Base-by-base conservation (phyloP, 75 land plant species). In the Isoetes taiwanensis region DNA sequence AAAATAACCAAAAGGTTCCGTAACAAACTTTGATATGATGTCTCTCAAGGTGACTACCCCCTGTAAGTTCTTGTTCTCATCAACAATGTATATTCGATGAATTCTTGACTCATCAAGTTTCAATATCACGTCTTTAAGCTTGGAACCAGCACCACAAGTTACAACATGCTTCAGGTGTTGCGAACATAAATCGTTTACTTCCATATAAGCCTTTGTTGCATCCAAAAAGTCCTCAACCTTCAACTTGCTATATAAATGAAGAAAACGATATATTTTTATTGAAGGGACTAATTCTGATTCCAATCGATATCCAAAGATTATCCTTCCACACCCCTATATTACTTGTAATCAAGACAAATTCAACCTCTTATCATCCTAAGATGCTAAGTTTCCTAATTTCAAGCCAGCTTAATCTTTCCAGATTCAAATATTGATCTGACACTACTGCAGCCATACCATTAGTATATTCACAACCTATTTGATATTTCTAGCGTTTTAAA, bases 21-120 rank as follows among this genome's bases (percentile, higher is more conserved):
- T 76, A 2, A 89, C 96, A 34, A 89, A 76, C 75, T 69, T 89
- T 0, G 90, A 84, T 57, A 89, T 84, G 41, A 89, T 80, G 68
- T 89, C 96, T 29, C 96, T 58, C 3, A 89, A 73, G 12, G 96
- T 81, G 41, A 89, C 76, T 9, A 89, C 83, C 0, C 85, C 96
- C 55, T 84, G 78, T 34, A 89, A 41, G 41, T 76, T 64, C 0
- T 72, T 83, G 3, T 75, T 62, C 12, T 63, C 66, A 30, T 84
- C 72, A 1, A 84, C 85, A 1, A 81, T 83, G 60, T 89, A 89
- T 3, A 84, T 62, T 1, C 90, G 62, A n/a, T 89, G 90, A 28
- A 89, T 75, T 61, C 68, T 74, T 52, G 56, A 54, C 0, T 75
- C 41, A 59, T 81, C 80, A 21, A 83, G 77, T 61, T 60, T 83